Evolutionary conservation across 768 basidiomycete genomes (phyloP).

Genomic region (Naganishia kalamii): DNA sequence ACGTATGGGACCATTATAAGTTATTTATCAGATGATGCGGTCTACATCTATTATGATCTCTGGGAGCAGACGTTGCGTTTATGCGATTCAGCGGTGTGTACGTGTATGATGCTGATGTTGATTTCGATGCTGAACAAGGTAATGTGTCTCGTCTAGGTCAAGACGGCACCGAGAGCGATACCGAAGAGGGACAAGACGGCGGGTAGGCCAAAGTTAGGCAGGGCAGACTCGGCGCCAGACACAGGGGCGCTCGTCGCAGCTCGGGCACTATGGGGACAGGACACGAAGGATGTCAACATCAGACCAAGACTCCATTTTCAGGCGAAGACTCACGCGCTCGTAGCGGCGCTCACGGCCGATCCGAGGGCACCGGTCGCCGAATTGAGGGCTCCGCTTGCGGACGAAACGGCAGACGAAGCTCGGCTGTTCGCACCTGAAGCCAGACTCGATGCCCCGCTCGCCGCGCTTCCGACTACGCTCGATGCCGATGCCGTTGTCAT

Average conservation of each 20-base stretch:
- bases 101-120: too few relatives aligned
- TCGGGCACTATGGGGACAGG: neutral
- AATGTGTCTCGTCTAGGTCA: neutral
- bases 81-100: too few relatives aligned
- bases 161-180: constrained; percentile 13
- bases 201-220: neutral
- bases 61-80: too few relatives aligned
- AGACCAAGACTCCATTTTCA: too few relatives aligned
- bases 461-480: too few relatives aligned
- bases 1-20: too few relatives aligned
- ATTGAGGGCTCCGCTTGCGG: constrained; percentile 9
- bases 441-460: too few relatives aligned
- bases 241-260: constrained; percentile 2
- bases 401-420: too few relatives aligned
- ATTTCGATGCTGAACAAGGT: neutral
- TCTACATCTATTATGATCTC: too few relatives aligned
- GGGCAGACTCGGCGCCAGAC: neutral
- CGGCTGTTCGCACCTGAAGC: too few relatives aligned
- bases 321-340: neutral
- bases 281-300: neutral
- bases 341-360: constrained; percentile 17
- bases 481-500: too few relatives aligned
- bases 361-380: constrained; percentile 16
- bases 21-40: too few relatives aligned
- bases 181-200: neutral